phyloP scores from a whole-genome alignment of 2,329 filamentous ascomycete species.

The Paecilomyces sp. region DNA sequence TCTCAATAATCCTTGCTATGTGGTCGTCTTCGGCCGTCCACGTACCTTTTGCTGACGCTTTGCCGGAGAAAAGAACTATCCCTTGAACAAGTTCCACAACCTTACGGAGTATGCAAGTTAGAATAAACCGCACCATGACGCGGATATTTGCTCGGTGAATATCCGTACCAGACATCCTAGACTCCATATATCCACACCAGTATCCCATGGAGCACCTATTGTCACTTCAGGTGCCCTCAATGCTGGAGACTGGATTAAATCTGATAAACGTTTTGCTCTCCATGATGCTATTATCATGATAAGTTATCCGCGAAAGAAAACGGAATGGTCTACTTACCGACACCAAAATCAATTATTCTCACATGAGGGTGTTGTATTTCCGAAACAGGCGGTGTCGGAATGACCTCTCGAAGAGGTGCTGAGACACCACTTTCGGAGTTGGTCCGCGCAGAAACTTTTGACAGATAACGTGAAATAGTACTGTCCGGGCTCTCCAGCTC shows the following conservation, averaged over 20 bases:
- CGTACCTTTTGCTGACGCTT: constrained; percentile 13
- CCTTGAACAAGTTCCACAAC: constrained; percentile 17
- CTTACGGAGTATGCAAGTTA: constrained; percentile 4
- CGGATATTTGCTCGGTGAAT: constrained; percentile 3
- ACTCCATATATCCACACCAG: constrained; percentile 22
- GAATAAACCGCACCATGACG: background rate
- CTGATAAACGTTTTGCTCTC: background rate
- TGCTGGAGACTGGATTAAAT: background rate
- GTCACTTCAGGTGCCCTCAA: background rate
- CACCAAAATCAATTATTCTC: background rate
- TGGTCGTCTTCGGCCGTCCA: constrained; percentile 20
- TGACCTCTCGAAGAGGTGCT: background rate
- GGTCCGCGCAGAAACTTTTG: background rate
- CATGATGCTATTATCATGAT: background rate
- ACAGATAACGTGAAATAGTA: constrained; percentile 1
- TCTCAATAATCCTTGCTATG: constrained; percentile 14
- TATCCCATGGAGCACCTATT: constrained; percentile 18
- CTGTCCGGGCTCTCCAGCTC: constrained; percentile 10
- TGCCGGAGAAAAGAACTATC: constrained; percentile 15
- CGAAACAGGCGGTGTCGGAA: background rate
- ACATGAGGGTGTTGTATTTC: background rate
- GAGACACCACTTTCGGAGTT: background rate
- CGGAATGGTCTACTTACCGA: background rate
- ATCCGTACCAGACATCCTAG: constrained; percentile 17
- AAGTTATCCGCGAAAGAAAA: background rate